Base-by-base conservation (phyloP, 2,329 filamentous ascomycete genomes). In the Zymoseptoria crescenta region DNA sequence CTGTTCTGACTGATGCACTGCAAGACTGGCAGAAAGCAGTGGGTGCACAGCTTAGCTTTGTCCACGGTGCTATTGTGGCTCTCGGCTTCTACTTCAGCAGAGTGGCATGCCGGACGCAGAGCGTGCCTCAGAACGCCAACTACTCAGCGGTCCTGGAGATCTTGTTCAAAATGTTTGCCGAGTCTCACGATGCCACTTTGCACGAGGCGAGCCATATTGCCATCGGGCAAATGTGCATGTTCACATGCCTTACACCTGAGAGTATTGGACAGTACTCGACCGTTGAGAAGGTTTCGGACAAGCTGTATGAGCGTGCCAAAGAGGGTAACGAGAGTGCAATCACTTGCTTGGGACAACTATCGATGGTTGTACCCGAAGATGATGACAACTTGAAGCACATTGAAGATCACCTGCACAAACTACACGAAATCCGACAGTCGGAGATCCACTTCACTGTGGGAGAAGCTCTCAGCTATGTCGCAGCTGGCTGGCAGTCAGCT, bases 361-460 rank as follows among this genome's bases (percentile, higher is more conserved):
- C 88, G 0, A 82, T 90, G 56, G 82, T 87, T 1, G 73, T 85
- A 2, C 74, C 78, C 10, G 76, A 81, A 35, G 73, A 78, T 49
- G 70, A 74, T 1, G 68, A 72, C 1, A 67, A 73, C 1, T 72
- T 88, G 1, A 75, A 75, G 1, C 75, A 79, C 8, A 82, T 96
- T 5, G 74, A 91, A 10, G 80, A 84, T 9, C 84, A 83, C 28
- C 77, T 97, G 0, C 89, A 92, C 70, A 81, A 81, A 8, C 78
- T 97, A 2, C 88, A 95, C 67, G 91, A 96, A 70, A 84, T 94
- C 50, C 89, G 89, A 65, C 87, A 91, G 66, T 84, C 89, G 0
- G 93, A 97, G 72, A 82, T 92, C 1, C 93, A 96, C 62, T 96
- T 99, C 70, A 84, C 91, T 0, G 85, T 96, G 28, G 94, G 94